phyloP scores from a whole-genome alignment of 805 yeast genomes.

The Komagataella ulmi region DNA sequence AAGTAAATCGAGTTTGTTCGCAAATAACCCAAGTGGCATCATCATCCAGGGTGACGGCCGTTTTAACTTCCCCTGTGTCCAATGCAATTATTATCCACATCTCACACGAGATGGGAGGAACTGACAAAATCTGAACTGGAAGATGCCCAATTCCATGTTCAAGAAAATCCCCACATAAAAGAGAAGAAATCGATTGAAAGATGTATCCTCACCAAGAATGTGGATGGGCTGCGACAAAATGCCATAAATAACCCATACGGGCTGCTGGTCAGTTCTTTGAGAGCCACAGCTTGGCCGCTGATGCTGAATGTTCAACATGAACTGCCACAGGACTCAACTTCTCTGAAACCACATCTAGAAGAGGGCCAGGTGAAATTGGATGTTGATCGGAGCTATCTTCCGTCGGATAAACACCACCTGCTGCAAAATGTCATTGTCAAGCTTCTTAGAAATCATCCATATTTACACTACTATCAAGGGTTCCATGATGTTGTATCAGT shows the following conservation, averaged over 20 bases:
- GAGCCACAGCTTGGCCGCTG: conserved; percentile 38
- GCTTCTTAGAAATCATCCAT: conserved; percentile 48
- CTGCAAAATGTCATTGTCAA: conserved; percentile 31
- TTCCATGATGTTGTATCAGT: conserved; percentile 78
- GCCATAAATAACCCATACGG: conserved; percentile 4
- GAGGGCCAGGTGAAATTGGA: conserved; percentile 74
- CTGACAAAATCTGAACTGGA: not conserved
- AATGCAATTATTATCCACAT: not conserved
- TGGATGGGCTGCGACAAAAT: not conserved
- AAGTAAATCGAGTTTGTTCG: not conserved
- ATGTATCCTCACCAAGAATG: not conserved
- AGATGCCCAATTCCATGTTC: not conserved
- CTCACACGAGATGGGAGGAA: not conserved
- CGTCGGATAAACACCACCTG: conserved; percentile 15
- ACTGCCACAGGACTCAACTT: conserved; percentile 2
- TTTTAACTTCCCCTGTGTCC: not conserved
- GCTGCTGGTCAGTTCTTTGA: conserved; percentile 24
- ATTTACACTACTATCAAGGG: conserved; percentile 78
- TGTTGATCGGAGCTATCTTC: conserved; percentile 55
- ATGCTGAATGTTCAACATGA: conserved; percentile 21
- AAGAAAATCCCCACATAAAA: not conserved
- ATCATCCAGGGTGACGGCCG: not conserved
- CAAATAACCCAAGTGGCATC: not conserved
- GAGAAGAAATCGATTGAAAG: not conserved
- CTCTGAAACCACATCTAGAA: conserved; percentile 42